Evolutionary conservation across 2,329 filamentous ascomycete genomes (phyloP), one percentile per base, ranked within the genome.

Genomic region (Thelonectria rubi): DNA sequence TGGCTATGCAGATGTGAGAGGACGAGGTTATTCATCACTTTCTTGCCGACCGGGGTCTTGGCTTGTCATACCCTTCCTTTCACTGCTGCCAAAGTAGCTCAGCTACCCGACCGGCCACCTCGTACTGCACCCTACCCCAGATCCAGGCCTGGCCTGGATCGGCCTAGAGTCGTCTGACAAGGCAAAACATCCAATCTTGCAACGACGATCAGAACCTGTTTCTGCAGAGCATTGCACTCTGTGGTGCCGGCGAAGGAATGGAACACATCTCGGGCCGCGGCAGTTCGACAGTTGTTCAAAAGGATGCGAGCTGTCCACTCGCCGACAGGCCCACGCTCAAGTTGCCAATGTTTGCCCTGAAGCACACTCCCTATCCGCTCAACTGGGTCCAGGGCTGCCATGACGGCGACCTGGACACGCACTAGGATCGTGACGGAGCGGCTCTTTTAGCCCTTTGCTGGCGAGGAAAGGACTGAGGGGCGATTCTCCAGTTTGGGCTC

Each of bases 391-490:
- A 63, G 53, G 52, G 57, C 57, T 55, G 55, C 42, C 55, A 57
- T 48, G 55, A 54, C 50, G 60, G 61, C 58, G 55, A 57, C 61
- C 62, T 58, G 58, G 68, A 60, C 60, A 52, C 69, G 65, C 67
- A 70, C 69, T 71, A 71, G 69, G 64, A 71, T 71, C 66, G 69
- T 65, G 67, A 71, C 62, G 58, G 69, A 71, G 67, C 66, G 62
- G 67, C 69, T 71, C 65, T 70, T 48, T 69, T 69, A 63, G 62
- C 65, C 54, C 69, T 66, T 70, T 64, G 58, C 69, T 65, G 52
- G 58, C 59, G 63, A 70, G 59, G 56, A 69, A 65, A 67, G 62
- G 60, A 50, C 46, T 54, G 55, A 63, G 58, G 65, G 63, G 67
- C 61, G 58, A 63, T 60, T 58, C 45, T 65, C 60, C 60, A 58